Evolutionary conservation across 2,329 filamentous ascomycete genomes (phyloP).

Genomic region (Bipolaris oryzae): DNA sequence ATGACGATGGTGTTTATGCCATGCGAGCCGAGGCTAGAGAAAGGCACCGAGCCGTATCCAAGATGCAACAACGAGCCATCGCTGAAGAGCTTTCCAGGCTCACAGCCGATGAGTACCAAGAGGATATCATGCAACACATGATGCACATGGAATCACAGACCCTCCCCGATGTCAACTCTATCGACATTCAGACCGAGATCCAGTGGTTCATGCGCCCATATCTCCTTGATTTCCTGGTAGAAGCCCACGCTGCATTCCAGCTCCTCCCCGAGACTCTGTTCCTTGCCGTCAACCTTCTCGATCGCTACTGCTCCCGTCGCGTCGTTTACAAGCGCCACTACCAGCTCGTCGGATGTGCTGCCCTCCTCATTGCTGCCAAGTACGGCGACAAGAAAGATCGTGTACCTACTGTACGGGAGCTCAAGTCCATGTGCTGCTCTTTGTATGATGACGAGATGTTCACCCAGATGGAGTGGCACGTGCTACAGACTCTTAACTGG

Average conservation of each 20-base stretch:
- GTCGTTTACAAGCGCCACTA: conserved; percentile 99
- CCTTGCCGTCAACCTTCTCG: conserved; percentile 93
- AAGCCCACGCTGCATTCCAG: conserved; percentile 94
- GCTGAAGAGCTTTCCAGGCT: conserved; percentile 85
- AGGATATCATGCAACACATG: conserved; percentile 94
- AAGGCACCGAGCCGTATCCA: conserved; percentile 76
- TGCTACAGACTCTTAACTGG: conserved; percentile 96
- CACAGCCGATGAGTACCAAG: conserved; percentile 87
- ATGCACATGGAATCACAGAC: conserved; percentile 95
- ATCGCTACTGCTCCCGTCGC: conserved; percentile 95
- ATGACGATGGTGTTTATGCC: conserved; percentile 60
- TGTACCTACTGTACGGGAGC: conserved; percentile 94
- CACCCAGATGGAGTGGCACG: conserved; percentile 99
- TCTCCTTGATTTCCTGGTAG: conserved; percentile 95
- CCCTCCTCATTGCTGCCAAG: conserved; percentile 95
- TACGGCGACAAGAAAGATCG: conserved; percentile 99
- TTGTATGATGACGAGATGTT: conserved; percentile 99
- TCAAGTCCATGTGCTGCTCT: conserved; percentile 99
- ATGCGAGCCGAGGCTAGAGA: conserved; percentile 72
- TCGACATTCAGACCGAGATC: conserved; percentile 98
- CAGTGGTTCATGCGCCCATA: conserved; percentile 99
- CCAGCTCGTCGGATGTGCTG: conserved; percentile 94
- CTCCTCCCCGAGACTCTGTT: conserved; percentile 94
- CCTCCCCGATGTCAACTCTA: conserved; percentile 92
- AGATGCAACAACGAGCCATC: conserved; percentile 84